Percentiles rank a stretch among this genome's conserved stretches.
Evolutionary conservation across 768 basidiomycete species (phyloP).

Genomic region (Auricularia cornea): DNA sequence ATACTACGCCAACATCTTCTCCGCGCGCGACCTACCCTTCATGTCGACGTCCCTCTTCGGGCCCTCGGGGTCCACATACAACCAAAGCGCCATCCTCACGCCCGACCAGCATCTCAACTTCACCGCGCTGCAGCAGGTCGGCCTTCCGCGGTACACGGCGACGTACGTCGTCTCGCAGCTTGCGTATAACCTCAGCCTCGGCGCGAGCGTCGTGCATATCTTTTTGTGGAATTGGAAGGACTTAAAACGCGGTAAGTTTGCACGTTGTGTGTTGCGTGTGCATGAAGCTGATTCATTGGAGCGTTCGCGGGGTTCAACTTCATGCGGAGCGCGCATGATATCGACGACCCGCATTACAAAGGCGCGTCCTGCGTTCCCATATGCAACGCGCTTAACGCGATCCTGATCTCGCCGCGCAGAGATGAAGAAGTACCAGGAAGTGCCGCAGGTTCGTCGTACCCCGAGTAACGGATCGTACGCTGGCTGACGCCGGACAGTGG

Average conservation of each 20-base stretch:
- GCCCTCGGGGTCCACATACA: conserved; percentile 28
- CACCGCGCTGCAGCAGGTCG: conserved; percentile 15
- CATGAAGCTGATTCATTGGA: too few species aligned
- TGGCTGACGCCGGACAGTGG: conserved; percentile 20
- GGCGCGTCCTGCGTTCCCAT: conserved; percentile 18
- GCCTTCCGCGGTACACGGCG: conserved; percentile 28
- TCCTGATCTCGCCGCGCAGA: too few species aligned
- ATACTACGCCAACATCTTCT: too few species aligned
- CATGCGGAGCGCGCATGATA: conserved; percentile 30
- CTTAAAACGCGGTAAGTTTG: conserved; percentile 30
- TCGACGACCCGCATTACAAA: conserved; percentile 43
- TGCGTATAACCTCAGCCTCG: too few species aligned
- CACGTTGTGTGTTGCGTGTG: conserved; percentile 2
- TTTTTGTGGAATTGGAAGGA: conserved; percentile 47
- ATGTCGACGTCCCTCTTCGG: conserved; percentile 43
- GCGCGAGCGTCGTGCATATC: too few species aligned
- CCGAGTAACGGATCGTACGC: too few species aligned
- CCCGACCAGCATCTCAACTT: conserved; percentile 29
- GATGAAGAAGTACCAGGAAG: conserved; percentile 46
- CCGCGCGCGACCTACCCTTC: conserved; percentile 32
- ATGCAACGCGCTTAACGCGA: too few species aligned
- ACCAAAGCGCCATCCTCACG: conserved; percentile 35
- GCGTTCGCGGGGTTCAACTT: too few species aligned
- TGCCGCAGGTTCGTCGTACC: conserved; percentile 30
- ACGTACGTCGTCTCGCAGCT: too few species aligned